These are phyloP conservation scores for Chrysanthemum seticuspe DNA, from an alignment of 129 eudicot genomes.

Conservation along the genomic window DNA sequence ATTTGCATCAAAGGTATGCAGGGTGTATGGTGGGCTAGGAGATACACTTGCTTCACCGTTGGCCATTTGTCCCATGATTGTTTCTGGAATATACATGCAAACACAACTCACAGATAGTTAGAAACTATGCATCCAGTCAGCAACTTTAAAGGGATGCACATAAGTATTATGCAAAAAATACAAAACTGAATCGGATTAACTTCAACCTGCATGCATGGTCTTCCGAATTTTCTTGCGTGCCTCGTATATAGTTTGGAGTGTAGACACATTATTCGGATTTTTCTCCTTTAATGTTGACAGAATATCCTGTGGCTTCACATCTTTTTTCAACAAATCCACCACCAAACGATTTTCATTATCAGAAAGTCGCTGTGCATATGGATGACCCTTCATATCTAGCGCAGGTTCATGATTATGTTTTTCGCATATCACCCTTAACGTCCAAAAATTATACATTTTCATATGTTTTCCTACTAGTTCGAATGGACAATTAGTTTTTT, in stretches of 20 bases:
- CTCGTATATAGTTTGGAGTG: slow-evolving; percentile 4
- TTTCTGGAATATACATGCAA: background rate
- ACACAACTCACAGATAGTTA: background rate
- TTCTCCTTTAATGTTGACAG: slow-evolving; percentile 17
- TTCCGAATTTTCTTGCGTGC: slow-evolving; percentile 4
- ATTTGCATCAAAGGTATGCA: background rate
- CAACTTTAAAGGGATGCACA: too few relatives aligned
- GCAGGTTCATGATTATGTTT: slow-evolving; percentile 26
- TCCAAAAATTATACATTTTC: slow-evolving; percentile 12
- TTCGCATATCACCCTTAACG: slow-evolving; percentile 21
- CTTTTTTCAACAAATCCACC: slow-evolving; percentile 20
- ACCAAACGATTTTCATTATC: slow-evolving; percentile 22
- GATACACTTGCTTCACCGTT: slow-evolving; percentile 5
- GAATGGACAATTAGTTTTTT: slow-evolving; percentile 23
- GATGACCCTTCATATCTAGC: slow-evolving; percentile 21
- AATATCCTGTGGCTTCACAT: slow-evolving; percentile 19
- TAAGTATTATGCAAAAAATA: too few relatives aligned
- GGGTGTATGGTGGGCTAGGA: background rate
- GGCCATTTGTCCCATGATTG: background rate
- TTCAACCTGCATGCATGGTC: slow-evolving; percentile 14
- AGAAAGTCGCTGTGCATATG: slow-evolving; percentile 23
- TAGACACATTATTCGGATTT: slow-evolving; percentile 21
- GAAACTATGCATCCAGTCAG: background rate
- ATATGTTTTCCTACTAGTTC: slow-evolving; percentile 10
- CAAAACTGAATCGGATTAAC: too few relatives aligned